phyloP scores from a whole-genome alignment of 2,329 filamentous ascomycete species.

The Xylariaceae sp. region DNA sequence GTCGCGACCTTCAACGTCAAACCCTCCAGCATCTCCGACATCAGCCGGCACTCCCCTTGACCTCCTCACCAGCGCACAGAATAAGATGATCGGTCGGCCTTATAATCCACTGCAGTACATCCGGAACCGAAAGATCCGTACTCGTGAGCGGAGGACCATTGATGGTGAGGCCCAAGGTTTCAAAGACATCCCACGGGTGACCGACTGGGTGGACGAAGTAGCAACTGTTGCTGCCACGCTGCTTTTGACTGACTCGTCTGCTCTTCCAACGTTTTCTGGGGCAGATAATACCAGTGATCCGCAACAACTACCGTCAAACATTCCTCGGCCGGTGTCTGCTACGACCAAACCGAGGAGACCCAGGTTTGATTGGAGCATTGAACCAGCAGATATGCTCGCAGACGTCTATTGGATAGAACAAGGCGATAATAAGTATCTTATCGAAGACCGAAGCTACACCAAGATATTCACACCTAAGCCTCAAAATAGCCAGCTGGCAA shows the following conservation, averaged over 20 bases:
- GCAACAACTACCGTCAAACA: constrained; percentile 37
- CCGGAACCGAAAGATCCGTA: constrained; percentile 81
- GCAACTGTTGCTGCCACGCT: constrained; percentile 43
- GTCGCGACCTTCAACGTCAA: constrained; percentile 37
- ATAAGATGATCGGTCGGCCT: constrained; percentile 54
- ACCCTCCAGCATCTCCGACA: constrained; percentile 39
- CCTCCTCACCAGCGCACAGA: constrained; percentile 29
- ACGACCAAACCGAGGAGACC: constrained; percentile 63
- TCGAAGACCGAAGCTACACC: constrained; percentile 75
- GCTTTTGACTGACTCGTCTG: constrained; percentile 31
- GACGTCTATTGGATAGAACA: constrained; percentile 91
- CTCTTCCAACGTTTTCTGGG: constrained; percentile 43
- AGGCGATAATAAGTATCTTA: constrained; percentile 70
- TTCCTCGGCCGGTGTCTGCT: constrained; percentile 38
- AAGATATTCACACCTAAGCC: constrained; percentile 58
- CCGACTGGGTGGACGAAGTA: constrained; percentile 72
- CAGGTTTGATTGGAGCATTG: constrained; percentile 78
- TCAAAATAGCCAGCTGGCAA: constrained; percentile 11
- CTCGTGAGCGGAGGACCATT: constrained; percentile 70
- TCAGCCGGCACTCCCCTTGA: constrained; percentile 25
- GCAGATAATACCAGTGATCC: constrained; percentile 44
- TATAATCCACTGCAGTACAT: constrained; percentile 95
- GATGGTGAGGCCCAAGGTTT: constrained; percentile 75
- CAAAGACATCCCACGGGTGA: constrained; percentile 66
- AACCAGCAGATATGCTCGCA: constrained; percentile 80